Evolutionary conservation across 1,139 yeast species (phyloP).

Genomic region (Candida albicans): DNA sequence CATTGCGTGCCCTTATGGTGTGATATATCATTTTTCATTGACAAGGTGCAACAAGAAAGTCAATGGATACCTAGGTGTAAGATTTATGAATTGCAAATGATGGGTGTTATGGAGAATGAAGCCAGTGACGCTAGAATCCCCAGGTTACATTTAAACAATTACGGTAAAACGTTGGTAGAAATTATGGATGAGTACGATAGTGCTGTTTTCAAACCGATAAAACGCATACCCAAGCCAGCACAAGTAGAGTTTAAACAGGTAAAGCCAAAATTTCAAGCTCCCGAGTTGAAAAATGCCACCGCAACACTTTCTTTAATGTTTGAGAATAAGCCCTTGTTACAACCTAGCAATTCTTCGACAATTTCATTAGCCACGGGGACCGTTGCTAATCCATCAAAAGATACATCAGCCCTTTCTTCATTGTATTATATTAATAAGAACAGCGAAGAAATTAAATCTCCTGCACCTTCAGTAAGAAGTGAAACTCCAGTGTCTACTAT

Average conservation of each 20-base stretch:
- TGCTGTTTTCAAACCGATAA: slow-evolving; percentile 42
- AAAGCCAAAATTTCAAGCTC: slow-evolving; percentile 36
- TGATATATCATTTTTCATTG: slow-evolving; percentile 86
- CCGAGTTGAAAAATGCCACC: slow-evolving; percentile 18
- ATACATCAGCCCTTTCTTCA: slow-evolving; percentile 39
- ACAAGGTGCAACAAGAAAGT: slow-evolving; percentile 38
- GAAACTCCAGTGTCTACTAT: slow-evolving; percentile 4
- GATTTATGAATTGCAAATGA: slow-evolving; percentile 94
- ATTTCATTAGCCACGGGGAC: slow-evolving; percentile 42
- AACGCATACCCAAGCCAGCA: neutral
- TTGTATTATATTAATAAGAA: slow-evolving; percentile 41
- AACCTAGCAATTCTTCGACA: slow-evolving; percentile 27
- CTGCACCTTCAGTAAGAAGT: slow-evolving; percentile 15
- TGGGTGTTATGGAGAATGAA: slow-evolving; percentile 96
- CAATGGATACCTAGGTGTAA: slow-evolving; percentile 94
- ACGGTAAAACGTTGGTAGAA: slow-evolving; percentile 36
- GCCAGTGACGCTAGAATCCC: slow-evolving; percentile 63
- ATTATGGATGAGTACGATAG: slow-evolving; percentile 66
- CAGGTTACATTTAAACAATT: slow-evolving; percentile 37
- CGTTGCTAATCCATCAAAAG: slow-evolving; percentile 31
- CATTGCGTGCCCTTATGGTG: slow-evolving; percentile 95
- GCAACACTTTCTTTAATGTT: slow-evolving; percentile 31
- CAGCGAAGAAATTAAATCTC: slow-evolving; percentile 24
- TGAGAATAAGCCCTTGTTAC: slow-evolving; percentile 17
- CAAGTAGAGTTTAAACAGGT: slow-evolving; percentile 62